Evolutionary conservation across 2,329 filamentous ascomycete species (phyloP).

Genomic region (Fusarium metavorans): DNA sequence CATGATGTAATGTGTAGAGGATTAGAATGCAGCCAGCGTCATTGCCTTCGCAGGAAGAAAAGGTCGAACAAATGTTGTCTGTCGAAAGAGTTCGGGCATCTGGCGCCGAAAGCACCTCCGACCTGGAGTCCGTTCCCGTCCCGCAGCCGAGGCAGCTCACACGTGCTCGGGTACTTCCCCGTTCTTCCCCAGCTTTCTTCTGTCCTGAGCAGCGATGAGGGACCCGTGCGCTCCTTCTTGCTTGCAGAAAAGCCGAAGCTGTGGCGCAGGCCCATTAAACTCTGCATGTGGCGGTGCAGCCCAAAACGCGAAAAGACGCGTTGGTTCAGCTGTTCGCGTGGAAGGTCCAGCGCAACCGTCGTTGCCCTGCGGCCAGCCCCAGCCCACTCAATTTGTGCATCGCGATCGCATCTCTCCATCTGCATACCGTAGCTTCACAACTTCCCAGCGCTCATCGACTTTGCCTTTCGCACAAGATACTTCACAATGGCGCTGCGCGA

Average conservation of each 20-base stretch:
- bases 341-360: constrained; percentile 30
- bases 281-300: constrained; percentile 39
- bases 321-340: constrained; percentile 20
- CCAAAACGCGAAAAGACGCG: constrained; percentile 53
- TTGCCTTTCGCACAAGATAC: constrained; percentile 33
- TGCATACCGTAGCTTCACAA: constrained; percentile 22
- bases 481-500: constrained; percentile 85
- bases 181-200: constrained; percentile 24
- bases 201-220: neutral
- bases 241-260: neutral
- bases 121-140: constrained; percentile 31
- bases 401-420: constrained; percentile 36
- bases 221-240: neutral
- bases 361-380: constrained; percentile 44
- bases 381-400: constrained; percentile 50
- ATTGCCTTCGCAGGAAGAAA: constrained; percentile 7
- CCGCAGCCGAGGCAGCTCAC: constrained; percentile 51
- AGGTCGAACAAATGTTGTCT: constrained; percentile 19
- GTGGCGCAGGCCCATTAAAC: constrained; percentile 46
- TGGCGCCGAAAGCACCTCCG: constrained; percentile 36
- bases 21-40: constrained; percentile 10
- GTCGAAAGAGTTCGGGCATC: constrained; percentile 11
- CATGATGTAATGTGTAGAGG: constrained; percentile 50
- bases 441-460: constrained; percentile 26
- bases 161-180: constrained; percentile 50